Conservation (phyloP, 768 basidiomycete species). For the Botryobasidium botryosum region DNA sequence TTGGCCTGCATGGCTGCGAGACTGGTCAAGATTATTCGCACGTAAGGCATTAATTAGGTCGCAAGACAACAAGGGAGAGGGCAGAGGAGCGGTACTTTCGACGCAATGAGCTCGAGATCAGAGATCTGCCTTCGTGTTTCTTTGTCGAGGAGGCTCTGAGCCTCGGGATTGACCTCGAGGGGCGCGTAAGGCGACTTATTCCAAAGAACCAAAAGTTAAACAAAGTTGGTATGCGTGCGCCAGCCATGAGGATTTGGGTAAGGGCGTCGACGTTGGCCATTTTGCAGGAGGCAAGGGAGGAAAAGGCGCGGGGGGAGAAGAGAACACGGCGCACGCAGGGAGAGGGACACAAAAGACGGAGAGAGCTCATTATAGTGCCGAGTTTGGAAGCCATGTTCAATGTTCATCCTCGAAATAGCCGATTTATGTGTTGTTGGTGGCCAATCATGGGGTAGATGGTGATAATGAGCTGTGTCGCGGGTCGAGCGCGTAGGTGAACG, state of each 20-base stretch:
- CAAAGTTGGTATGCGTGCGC: not conserved
- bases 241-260: not conserved
- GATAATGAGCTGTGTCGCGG: too few species aligned
- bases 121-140: conserved; percentile 98
- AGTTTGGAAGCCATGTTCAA: too few species aligned
- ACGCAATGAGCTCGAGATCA: conserved; percentile 96
- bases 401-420: too few species aligned
- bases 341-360: too few species aligned
- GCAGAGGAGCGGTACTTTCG: conserved; percentile 31
- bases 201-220: conserved; percentile 26
- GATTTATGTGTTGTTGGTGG: too few species aligned
- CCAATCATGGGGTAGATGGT: too few species aligned
- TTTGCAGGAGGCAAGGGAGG: not conserved
- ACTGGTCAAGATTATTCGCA: conserved; percentile 71
- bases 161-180: conserved; percentile 84
- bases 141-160: conserved; percentile 95
- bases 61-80: not conserved
- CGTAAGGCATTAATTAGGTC: not conserved
- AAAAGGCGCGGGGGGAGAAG: not conserved
- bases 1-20: conserved; percentile 94
- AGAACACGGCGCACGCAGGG: too few species aligned
- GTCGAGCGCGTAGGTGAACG: too few species aligned
- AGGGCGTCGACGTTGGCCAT: conserved; percentile 11
- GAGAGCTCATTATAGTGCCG: too few species aligned
- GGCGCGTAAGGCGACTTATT: conserved; percentile 84